A percentile compares a stretch with the other conserved stretches of the same genome.
phyloP scores from a whole-genome alignment of 73 alveolate species.

The Tetrahymena malaccensis region DNA sequence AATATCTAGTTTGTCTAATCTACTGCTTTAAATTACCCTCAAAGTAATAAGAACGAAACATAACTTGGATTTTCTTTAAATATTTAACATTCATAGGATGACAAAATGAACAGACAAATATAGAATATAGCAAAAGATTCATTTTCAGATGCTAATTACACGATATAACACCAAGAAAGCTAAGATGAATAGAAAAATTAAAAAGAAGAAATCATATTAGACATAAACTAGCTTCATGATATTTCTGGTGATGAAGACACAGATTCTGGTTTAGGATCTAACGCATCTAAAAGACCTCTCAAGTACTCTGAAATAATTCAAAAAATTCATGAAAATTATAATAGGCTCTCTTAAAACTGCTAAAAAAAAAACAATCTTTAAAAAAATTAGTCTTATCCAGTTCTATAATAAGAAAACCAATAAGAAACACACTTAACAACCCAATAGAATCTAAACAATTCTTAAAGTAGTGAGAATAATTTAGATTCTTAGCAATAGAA shows the following conservation, averaged over 20 bases:
- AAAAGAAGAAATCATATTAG: neutral
- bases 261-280: neutral
- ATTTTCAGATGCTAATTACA: neutral
- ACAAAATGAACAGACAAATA: neutral
- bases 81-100: neutral
- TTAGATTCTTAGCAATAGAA: neutral
- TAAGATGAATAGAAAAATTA: neutral
- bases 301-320: neutral
- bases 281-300: neutral
- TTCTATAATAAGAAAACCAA: neutral
- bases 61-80: neutral
- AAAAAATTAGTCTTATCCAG: neutral
- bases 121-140: neutral
- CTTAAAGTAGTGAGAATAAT: neutral
- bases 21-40: neutral
- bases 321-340: neutral
- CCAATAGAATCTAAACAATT: neutral
- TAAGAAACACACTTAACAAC: neutral
- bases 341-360: neutral
- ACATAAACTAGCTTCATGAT: neutral
- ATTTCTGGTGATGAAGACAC: neutral
- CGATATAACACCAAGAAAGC: neutral
- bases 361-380: neutral
- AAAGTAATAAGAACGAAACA: neutral
- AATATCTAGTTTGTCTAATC: neutral